Conservation (phyloP, 179 eudicot species). For the Carnegiea gigantea region DNA sequence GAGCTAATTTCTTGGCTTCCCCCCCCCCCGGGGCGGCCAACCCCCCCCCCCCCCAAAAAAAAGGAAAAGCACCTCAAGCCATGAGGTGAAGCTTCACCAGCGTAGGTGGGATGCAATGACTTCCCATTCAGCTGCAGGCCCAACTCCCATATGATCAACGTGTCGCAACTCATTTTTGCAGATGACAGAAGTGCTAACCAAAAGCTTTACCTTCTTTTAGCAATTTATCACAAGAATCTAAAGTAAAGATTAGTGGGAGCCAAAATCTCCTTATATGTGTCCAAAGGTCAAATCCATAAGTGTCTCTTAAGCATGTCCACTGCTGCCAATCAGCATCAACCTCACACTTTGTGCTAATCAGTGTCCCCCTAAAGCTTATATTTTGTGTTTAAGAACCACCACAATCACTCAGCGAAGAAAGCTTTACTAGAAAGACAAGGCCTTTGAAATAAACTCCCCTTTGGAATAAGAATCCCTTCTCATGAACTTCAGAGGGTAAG, state of each 20-base stretch:
- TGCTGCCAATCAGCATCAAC: not conserved
- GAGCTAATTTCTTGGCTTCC: not conserved
- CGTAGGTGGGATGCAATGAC: too few relatives aligned
- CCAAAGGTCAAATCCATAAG: too few relatives aligned
- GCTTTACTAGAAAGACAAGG: not conserved
- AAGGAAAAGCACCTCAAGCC: not conserved
- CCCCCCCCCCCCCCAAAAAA: too few relatives aligned
- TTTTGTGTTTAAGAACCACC: not conserved
- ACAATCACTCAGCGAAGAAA: not conserved
- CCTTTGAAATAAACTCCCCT: not conserved
- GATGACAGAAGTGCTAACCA: too few relatives aligned
- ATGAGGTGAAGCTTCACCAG: not conserved
- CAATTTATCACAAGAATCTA: too few relatives aligned
- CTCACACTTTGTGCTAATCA: not conserved
- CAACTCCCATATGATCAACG: too few relatives aligned
- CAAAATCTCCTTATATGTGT: too few relatives aligned
- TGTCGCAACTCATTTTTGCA: too few relatives aligned
- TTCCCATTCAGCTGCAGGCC: too few relatives aligned
- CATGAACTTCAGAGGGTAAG: not conserved
- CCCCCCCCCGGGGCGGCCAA: not conserved
- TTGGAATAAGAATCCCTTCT: not conserved
- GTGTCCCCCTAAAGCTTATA: not conserved
- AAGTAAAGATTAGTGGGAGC: too few relatives aligned
- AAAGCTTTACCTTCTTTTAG: too few relatives aligned
- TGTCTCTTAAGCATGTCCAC: not conserved